These are phyloP conservation scores for Arctium minus DNA, from an alignment of 129 eudicot genomes.

Conservation along the genomic window DNA sequence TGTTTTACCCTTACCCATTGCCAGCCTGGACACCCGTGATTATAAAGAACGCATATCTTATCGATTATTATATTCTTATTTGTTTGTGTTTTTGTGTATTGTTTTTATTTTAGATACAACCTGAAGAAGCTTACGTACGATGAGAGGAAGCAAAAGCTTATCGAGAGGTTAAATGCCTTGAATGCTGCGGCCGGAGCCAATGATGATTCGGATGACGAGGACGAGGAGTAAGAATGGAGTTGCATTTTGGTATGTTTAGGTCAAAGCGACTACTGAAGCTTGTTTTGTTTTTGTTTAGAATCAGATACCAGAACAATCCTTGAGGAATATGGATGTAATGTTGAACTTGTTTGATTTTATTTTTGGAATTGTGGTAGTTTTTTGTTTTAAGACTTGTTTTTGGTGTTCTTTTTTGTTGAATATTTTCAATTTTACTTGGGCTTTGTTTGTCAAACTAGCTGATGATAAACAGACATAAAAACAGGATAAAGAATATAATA, in stretches of 20 bases:
- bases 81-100: neutral
- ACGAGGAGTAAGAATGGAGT: slow-evolving; percentile 35
- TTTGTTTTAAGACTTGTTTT: neutral
- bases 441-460: too few relatives aligned
- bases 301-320: slow-evolving; percentile 1
- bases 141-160: slow-evolving; percentile 77
- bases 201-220: slow-evolving; percentile 68
- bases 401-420: neutral
- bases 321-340: slow-evolving; percentile 18
- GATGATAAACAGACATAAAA: too few relatives aligned
- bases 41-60: too few relatives aligned
- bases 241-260: slow-evolving; percentile 21
- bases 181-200: slow-evolving; percentile 67
- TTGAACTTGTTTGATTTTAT: slow-evolving; percentile 22
- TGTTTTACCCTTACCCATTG: too few relatives aligned
- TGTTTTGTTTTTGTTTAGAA: slow-evolving; percentile 24
- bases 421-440: neutral
- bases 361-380: slow-evolving; percentile 5
- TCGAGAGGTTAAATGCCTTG: slow-evolving; percentile 77
- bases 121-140: slow-evolving; percentile 86
- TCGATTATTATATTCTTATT: neutral
- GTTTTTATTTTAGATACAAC: slow-evolving; percentile 46
- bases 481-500: too few relatives aligned
- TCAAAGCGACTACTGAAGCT: slow-evolving; percentile 9
- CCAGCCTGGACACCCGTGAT: too few relatives aligned